phyloP scores from a whole-genome alignment of 345 rosid genomes.

The Syzygium jambos region DNA sequence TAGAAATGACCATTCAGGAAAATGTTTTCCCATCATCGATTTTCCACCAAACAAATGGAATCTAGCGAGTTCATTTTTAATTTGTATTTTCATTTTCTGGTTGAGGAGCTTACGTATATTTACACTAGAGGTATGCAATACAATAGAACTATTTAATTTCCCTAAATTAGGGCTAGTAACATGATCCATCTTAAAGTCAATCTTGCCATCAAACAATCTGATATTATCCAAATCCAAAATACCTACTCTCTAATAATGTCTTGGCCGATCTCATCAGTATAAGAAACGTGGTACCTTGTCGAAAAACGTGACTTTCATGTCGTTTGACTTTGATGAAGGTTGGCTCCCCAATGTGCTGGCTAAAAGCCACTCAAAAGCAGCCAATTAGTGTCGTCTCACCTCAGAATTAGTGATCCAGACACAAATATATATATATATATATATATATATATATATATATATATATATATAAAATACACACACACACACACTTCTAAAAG shows the following conservation, averaged over 20 bases:
- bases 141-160: background rate
- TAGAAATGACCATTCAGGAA: accelerated
- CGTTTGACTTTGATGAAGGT: background rate
- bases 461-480: too few species aligned
- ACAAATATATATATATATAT: too few species aligned
- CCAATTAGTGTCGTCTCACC: background rate
- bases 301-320: background rate
- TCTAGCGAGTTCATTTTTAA: background rate
- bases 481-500: too few species aligned
- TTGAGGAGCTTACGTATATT: background rate
- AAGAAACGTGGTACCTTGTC: background rate
- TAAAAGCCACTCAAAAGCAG: background rate
- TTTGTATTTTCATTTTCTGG: background rate
- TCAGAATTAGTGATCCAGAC: background rate
- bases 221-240: background rate
- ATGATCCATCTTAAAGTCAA: background rate
- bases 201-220: background rate
- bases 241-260: background rate
- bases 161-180: background rate
- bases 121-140: background rate
- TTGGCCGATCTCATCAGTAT: background rate
- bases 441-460: too few species aligned
- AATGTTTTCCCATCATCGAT: background rate
- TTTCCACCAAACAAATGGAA: accelerated
- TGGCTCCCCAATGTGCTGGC: background rate